Base-by-base conservation (phyloP, 371 early-diverging fungal genomes). In the Mucor circinelloides region DNA sequence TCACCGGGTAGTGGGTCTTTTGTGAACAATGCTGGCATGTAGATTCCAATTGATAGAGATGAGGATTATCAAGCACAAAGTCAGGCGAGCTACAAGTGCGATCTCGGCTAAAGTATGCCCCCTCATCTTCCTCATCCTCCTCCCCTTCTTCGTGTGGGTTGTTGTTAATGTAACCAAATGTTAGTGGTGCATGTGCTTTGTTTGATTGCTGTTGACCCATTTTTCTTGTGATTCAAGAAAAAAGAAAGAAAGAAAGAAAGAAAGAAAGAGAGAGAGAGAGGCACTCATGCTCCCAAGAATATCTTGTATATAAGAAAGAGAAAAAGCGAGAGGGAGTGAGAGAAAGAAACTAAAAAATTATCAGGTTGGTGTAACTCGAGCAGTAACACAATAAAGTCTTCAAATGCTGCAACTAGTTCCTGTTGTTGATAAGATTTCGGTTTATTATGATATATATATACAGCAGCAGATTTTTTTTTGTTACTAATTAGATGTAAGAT, bases 131-230 rank as follows among this genome's bases (percentile, higher is more conserved):
- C 36, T 48, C 23, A 4, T 28, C 38, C 17, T 52, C 25, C 12
- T 55, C 23, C 8, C 60, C 63, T 13, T 7, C 38, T 25, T 38
- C 23, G 31, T 31, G 60, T 57, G 9, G 58, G 4, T 62, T 59
- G n/a, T 61, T 68, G 34, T 72, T 72, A n/a, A 78, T 66, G 58
- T 80, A 80, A 21, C 70, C 81, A 63, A 80, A 76, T 2, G 76
- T 78, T 6, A 80, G 65, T 54, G 81, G 76, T 34, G 67, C 71
- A 28, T 78, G 71, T 2, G 74, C 64, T 64, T 80, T 80, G 56
- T 71, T 80, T 10, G 74, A 48, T 34, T 75, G 75, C 65, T 76
- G 78, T 28, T 64, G 65, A 10, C 66, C 70, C 66, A 70, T 65
- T 34, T 46, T 28, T 13, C 30, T 30, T 5, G 38, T 54, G 30